Base-by-base conservation (phyloP, 2,329 filamentous ascomycete species). In the Fusarium goolgardi region DNA sequence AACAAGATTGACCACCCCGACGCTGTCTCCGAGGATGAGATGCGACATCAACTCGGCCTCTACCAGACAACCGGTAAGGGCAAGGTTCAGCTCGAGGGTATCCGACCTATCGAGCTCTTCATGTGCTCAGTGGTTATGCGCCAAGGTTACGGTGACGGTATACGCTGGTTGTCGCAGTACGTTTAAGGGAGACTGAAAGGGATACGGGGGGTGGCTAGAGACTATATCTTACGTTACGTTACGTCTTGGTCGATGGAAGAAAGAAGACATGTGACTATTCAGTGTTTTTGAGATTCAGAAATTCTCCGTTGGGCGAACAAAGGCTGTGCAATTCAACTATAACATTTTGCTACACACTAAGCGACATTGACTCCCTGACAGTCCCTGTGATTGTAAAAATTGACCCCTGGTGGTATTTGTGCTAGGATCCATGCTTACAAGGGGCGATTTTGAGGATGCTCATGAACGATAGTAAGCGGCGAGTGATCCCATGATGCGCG, bases 1-100 rank as follows among this genome's bases (percentile, higher is more conserved):
- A 99, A 99, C 89, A 99, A 99, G 89, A 99, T 99, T 80, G 96
- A 99, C 81, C 94, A 98, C 84, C 94, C 94, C 55, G 92, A 96
- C 73, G 96, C 96, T 67, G 90, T 98, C 55, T 95, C 91, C 71
- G 96, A 99, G 86, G 95, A 98, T 75, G 93, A 97, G 84, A 87
- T 98, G 77, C 89, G 96, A 80, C 91, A 95, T 79, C 91, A 94
- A 80, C 86, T 99, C 61, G 96, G 96, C 67, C 83, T 99, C 76
- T 98, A 96, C 83, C 95, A 98, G 83, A 97, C 94, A 57, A 97
- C 93, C 65, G 94, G 94, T 75, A 97, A 97, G 88, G 94, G 94
- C 81, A 97, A 96, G 86, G 90, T 96, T 67, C 92, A 91, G 69
- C 85, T 96, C 72, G 94, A 97, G 84, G 93, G 93, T 34, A 97